Percentiles rank a stretch among this genome's conserved stretches.
Evolutionary conservation across 202 grass and related monocot species (phyloP).

Genomic region (Digitaria exilis): DNA sequence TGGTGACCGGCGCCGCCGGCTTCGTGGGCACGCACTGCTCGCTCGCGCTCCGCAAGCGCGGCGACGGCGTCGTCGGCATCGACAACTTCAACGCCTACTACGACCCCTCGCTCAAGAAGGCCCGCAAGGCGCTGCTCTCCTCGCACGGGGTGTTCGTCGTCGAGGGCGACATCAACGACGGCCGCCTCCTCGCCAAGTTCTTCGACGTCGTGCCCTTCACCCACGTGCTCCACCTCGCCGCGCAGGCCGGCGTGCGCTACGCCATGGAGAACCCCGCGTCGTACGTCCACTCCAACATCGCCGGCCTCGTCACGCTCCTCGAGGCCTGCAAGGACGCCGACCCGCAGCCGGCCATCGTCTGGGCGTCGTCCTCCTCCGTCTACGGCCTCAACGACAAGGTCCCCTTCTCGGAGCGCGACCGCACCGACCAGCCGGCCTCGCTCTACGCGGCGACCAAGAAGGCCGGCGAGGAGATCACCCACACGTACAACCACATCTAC

Average conservation of each 20-base stretch:
- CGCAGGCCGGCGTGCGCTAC: conserved; percentile 90
- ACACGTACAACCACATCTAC: conserved; percentile 95
- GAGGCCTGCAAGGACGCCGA: conserved; percentile 84
- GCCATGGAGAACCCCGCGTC: conserved; percentile 80
- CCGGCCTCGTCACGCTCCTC: conserved; percentile 74
- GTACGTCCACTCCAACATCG: conserved; percentile 88
- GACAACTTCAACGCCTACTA: conserved; percentile 95
- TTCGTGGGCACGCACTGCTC: conserved; percentile 82
- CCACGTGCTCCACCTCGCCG: conserved; percentile 85
- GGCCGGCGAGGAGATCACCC: conserved; percentile 91
- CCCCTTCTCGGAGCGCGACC: conserved; percentile 73
- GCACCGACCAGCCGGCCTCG: conserved; percentile 73
- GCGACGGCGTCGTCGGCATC: conserved; percentile 79
- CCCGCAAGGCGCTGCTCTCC: conserved; percentile 61
- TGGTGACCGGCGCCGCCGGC: conserved; percentile 68
- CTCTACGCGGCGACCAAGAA: conserved; percentile 93
- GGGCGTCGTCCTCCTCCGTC: conserved; percentile 80
- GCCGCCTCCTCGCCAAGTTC: conserved; percentile 65
- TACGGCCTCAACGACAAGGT: conserved; percentile 88
- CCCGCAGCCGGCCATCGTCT: conserved; percentile 77
- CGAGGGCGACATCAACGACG: conserved; percentile 90
- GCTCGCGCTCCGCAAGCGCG: conserved; percentile 66
- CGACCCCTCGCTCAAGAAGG: conserved; percentile 79
- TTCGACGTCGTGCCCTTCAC: conserved; percentile 79
- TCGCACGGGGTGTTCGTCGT: conserved; percentile 74